These are phyloP conservation scores for Eucalyptus virginea DNA, from an alignment of 345 rosid species.

Conservation along the genomic window DNA sequence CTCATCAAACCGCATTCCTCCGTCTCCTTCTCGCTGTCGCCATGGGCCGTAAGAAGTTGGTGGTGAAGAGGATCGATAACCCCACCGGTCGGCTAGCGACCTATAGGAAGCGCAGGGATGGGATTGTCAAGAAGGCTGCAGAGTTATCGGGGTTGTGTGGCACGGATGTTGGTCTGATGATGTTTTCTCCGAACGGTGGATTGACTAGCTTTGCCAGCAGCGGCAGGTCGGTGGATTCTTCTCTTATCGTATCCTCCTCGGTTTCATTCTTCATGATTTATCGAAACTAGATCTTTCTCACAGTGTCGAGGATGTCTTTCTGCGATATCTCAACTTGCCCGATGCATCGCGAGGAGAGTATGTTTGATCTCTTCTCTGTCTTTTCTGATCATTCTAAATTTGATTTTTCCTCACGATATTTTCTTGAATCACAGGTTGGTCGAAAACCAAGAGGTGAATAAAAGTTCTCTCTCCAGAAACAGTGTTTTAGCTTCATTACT, in stretches of 20 bases:
- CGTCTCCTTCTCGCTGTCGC: background rate
- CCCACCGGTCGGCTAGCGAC: background rate
- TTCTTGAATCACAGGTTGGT: background rate
- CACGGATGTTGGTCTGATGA: slow-evolving; percentile 7
- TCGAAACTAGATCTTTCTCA: background rate
- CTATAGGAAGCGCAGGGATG: slow-evolving; percentile 11
- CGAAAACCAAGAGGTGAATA: background rate
- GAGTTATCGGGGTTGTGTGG: slow-evolving; percentile 6
- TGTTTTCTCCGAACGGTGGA: slow-evolving; percentile 18
- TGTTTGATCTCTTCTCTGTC: background rate
- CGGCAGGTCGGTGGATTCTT: slow-evolving; percentile 5
- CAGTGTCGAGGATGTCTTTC: slow-evolving; percentile 17
- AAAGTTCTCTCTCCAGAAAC: background rate
- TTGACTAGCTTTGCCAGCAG: slow-evolving; percentile 1
- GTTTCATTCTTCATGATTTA: background rate
- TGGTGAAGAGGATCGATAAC: background rate
- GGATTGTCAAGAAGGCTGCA: slow-evolving; percentile 9
- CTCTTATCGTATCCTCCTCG: background rate
- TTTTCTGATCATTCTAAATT: background rate
- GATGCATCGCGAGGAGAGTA: background rate
- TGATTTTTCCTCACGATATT: background rate
- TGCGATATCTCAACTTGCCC: background rate
- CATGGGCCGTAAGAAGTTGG: slow-evolving; percentile 1
- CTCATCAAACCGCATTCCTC: background rate
- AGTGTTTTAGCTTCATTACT: background rate